Evolutionary conservation across 2,329 filamentous ascomycete species (phyloP).

Genomic region (Triangularia setosa): DNA sequence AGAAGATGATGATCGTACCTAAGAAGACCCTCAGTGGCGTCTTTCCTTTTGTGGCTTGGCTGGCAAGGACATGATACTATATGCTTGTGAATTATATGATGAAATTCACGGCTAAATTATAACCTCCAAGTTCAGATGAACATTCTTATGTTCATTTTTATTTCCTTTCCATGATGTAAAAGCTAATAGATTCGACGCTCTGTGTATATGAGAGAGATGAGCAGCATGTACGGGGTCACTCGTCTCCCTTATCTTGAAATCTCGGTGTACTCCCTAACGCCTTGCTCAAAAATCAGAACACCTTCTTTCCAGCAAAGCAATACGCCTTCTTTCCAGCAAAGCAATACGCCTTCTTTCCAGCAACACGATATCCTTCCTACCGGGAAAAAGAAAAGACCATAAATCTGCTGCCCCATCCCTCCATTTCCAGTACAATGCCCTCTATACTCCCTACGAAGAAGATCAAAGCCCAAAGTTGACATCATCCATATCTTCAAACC

Average conservation of each 20-base stretch:
- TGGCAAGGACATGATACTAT: too few species aligned
- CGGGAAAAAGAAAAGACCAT: too few species aligned
- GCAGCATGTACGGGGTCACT: too few species aligned
- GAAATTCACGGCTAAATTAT: too few species aligned
- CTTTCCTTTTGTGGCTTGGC: too few species aligned
- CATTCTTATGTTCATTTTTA: neutral
- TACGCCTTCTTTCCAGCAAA: neutral
- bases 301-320: neutral
- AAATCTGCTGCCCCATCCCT: neutral
- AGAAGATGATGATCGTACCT: neutral
- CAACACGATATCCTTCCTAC: too few species aligned
- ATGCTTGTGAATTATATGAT: too few species aligned
- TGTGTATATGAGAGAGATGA: too few species aligned
- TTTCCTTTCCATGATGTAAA: neutral
- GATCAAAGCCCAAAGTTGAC: neutral
- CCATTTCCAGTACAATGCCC: neutral
- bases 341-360: neutral
- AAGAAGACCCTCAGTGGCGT: neutral
- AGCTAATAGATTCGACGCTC: neutral
- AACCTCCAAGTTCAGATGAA: neutral
- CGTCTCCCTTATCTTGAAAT: too few species aligned
- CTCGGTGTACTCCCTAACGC: neutral
- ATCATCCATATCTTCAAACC: slow-evolving; percentile 19
- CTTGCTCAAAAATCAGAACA: neutral
- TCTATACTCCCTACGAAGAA: neutral